Base-by-base conservation (phyloP, 164 flowering plant genomes). In the Liriodendron chinense region DNA sequence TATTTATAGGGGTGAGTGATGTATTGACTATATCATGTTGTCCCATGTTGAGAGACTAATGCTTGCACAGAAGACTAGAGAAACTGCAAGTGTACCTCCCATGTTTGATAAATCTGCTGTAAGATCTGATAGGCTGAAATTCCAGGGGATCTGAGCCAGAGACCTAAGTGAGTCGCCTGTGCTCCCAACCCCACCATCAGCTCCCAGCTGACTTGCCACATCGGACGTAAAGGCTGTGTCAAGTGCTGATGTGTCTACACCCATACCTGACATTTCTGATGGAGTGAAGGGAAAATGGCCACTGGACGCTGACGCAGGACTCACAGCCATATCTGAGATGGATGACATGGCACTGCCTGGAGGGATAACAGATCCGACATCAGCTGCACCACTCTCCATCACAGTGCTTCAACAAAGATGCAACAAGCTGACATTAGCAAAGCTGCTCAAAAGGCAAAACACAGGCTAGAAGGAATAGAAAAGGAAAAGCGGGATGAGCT, bases 221-320 rank as follows among this genome's bases (percentile, higher is more conserved):
- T 96, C 98, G 34, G 94, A 85, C 67, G 96, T 86, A 80, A 96
- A 96, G 75, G 96, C 87, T 21, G 96, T 75, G 76, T 92, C 99
- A 49, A 96, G 89, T 70, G 86, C 93, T 78, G 96, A 89, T 56
- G 94, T 78, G 57, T 94, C 99, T 4, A 92, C 89, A 59, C 94
- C 97, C 83, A 94, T 91, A 69, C 97, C 97, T 23, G 98, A 84
- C 57, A 95, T 88, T 70, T 96, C 98, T 70, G 98, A 83, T 21
- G 98, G 86, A 76, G 86, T 89, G 83, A 96, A 96, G 2, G 97
- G 95, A 72, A 96, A 94, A 83, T 94, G 97, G n/a, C 97, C 98
- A 82, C 92, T 92, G 18, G 97, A 96, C 74, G 96, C 92, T 61
- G 98, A 96, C 18, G 95, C 81, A n/a, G 99, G 96, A 84, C 99